Base-by-base conservation (phyloP, 106 monocot genomes). In the Allium cepa region DNA sequence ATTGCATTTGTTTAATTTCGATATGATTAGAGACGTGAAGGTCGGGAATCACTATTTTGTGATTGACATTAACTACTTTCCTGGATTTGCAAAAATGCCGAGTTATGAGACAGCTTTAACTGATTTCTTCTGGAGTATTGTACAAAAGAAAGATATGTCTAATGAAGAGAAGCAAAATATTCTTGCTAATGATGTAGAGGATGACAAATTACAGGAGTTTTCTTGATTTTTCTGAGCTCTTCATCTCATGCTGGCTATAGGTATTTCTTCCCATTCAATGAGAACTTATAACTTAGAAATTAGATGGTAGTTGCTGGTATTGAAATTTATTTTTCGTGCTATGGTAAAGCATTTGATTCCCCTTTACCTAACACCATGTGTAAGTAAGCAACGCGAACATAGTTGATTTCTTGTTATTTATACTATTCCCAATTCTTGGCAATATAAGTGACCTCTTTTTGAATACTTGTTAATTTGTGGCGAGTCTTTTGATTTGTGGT, bases 31-130 rank as follows among this genome's bases (percentile, higher is more conserved):
- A 68, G 89, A 89, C 70, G 76, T 71, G 11, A 77, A 78, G 50
- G 64, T 72, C 9, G 79, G 75, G 3, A 80, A 75, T 60, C 88
- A 75, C 27, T 89, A 89, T 59, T 72, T 89, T 18, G 72, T 85
- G 4, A 85, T 89, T 10, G 85, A 85, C 69, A 84, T 88, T 11
- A 88, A 88, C 50, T 88, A 88, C 74, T 88, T 88, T 70, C 88
- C 84, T 7, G 88, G 88, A n/a, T 84, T 79, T 66, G 81, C 81
- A 2, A 88, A 88, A 63, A 88, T 88, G 88, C 88, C 84, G 11
- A 59, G 46, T 7, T 88, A 88, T 46, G 88, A 88, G 74, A 67
- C 52, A 1, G 75, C 73, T 10, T 56, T 88, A 60, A 76, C 76
- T 8, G 81, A 82, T 27, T 88, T 88, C 78, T 81, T 88, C 55